Evolutionary conservation across 768 basidiomycete species (phyloP), one percentile per base, ranked within the genome.

Genomic region (Suillus paluster): DNA sequence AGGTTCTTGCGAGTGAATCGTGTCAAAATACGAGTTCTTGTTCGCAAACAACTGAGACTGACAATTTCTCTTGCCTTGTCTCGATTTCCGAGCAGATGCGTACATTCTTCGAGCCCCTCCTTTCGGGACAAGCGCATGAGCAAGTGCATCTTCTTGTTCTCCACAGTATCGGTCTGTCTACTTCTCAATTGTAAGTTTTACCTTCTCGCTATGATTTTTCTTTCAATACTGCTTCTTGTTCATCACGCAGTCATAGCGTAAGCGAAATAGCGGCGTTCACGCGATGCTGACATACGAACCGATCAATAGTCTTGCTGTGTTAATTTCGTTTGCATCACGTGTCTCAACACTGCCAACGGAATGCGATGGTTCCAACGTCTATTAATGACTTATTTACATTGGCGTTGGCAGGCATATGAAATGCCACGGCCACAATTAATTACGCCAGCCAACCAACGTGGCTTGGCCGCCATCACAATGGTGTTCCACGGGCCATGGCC

Each of bases 381-480:
- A 39, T 55, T 39, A 39, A 39, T 39, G 23, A 12, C 9, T 3
- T 55, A 1, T 55, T 55, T 7, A 25, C 12, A 27, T 27, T 23
- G 50, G 33, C 33, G n/a, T 52, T 52, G 50, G 36, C 34, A 34
- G n/a, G 12, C 2, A 54, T 25, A 55, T 55, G 23, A 55, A 55
- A 11, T 6, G 30, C 49, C 49, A 50, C 30, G 30, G 30, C 30
- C 30, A 30, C 17, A 41, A 41, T 8, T 42, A 17, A 19, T 42
- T 44, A 27, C 23, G 54, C 54, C 54, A 25, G 38, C 38, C 54
- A 55, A 39, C 23, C 11, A 55, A 55, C 38, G 23, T 54, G 36
- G 21, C 36, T 55, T 38, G 53, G 27, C 49, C 3, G 30, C 6
- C 19, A 50, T 50, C 48, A 33, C 30, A 52, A 54, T 36, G 50